phyloP scores from a whole-genome alignment of 352 stramenopile species.

The Phytophthora hybrid region DNA sequence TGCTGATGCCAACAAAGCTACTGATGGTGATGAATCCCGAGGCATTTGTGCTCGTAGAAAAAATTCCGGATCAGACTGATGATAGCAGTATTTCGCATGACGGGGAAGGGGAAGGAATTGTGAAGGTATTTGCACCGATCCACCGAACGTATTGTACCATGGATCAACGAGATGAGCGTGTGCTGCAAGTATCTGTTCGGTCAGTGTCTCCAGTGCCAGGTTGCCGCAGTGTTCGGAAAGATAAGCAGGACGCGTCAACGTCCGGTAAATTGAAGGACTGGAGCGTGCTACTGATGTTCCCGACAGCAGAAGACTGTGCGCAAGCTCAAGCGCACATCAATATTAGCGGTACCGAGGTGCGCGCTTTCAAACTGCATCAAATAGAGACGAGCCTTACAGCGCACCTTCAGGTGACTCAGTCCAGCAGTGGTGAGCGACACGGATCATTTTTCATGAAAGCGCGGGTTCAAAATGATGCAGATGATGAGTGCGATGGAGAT shows the following conservation, averaged over 20 bases:
- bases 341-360: conserved; percentile 76
- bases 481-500: conserved; percentile 1
- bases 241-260: conserved; percentile 34
- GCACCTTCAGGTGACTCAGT: conserved; percentile 69
- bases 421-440: conserved; percentile 36
- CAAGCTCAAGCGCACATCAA: conserved; percentile 80
- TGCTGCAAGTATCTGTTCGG: conserved; percentile 74
- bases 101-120: conserved; percentile 48
- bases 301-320: conserved; percentile 61
- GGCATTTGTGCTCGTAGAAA: conserved; percentile 74
- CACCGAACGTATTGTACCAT: conserved; percentile 78
- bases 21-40: conserved; percentile 82
- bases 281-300: conserved; percentile 76
- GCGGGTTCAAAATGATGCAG: conserved; percentile 7
- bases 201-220: conserved; percentile 61
- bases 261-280: conserved; percentile 44
- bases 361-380: conserved; percentile 81
- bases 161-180: conserved; percentile 73
- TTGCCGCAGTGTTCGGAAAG: conserved; percentile 69
- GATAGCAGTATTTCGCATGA: conserved; percentile 33
- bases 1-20: conserved; percentile 63
- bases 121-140: conserved; percentile 74
- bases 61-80: conserved; percentile 36
- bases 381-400: conserved; percentile 76
- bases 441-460: conserved; percentile 38